Evolutionary conservation across 805 yeast genomes (phyloP).

Genomic region (Komagataella mondaviorum): DNA sequence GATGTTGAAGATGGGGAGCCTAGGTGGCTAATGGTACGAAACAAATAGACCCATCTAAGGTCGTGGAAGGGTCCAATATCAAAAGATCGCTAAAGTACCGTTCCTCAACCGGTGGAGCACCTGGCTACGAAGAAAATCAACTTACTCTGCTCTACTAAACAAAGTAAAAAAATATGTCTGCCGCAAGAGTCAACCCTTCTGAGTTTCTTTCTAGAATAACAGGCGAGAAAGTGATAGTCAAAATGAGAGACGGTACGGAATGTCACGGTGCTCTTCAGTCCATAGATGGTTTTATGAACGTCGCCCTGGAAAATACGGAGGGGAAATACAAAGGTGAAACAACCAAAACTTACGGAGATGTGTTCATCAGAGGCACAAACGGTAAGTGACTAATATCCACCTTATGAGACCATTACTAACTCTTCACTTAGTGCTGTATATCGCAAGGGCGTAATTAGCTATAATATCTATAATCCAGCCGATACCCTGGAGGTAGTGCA

Average conservation of each 20-base stretch:
- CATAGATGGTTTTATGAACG: slow-evolving; percentile 95
- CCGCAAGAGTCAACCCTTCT: slow-evolving; percentile 43
- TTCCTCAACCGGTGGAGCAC: not conserved
- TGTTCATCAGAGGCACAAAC: slow-evolving; percentile 78
- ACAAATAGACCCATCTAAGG: not conserved
- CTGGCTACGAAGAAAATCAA: too few relatives aligned
- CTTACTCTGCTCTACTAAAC: not conserved
- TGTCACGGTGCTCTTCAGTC: slow-evolving; percentile 65
- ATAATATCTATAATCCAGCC: not conserved
- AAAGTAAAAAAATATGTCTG: slow-evolving; percentile 1
- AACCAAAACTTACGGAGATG: slow-evolving; percentile 52
- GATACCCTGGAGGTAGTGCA: not conserved
- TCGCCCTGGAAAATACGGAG: slow-evolving; percentile 66
- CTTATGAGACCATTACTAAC: not conserved
- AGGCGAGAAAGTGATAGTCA: slow-evolving; percentile 71
- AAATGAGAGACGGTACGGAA: slow-evolving; percentile 76
- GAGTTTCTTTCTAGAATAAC: slow-evolving; percentile 67
- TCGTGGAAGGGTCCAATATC: not conserved
- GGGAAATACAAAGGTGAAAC: slow-evolving; percentile 43
- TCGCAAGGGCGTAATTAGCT: not conserved
- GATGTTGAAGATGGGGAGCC: not conserved
- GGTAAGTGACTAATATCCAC: slow-evolving; percentile 36
- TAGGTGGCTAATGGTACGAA: not conserved
- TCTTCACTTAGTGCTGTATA: not conserved
- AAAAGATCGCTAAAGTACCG: not conserved